Evolutionary conservation across 441 rosid species (phyloP), one percentile per base, ranked within the genome.

Genomic region (Jatropha podagrica): DNA sequence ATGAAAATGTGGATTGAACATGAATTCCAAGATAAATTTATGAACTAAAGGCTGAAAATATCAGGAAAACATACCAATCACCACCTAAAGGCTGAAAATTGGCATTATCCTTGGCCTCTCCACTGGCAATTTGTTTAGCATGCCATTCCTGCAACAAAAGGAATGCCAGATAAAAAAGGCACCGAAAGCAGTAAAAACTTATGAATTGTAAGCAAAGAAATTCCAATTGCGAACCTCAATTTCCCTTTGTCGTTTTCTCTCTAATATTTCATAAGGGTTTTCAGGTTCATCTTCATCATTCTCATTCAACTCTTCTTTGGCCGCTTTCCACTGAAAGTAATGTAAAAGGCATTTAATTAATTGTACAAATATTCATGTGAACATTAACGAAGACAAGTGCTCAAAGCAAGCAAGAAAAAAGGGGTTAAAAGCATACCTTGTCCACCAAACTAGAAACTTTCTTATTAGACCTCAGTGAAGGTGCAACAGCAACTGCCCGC

Each of bases 51-150:
- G 97, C 86, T 96, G 99, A 84, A 96, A 96, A 85, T 96, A 32
- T 32, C n/a, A 74, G 32, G 64, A 72, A 69, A 76, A 61, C 84
- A 27, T 83, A 96, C 98, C 99, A 96, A 82, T 96, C 97, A 62
- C 98, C 96, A 60, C 97, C 96, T 38, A 96, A 81, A 41, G 99
- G 97, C 86, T 96, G 99, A 84, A 96, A 96, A 85, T 96, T 94
- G 15, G 99, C 99, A 75, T 96, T 96, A 72, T 89, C 96, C 82
- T 83, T 89, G 65, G 97, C 97, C 83, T 92, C 99, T 77, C 97
- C 93, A 72, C 95, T 96, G 3, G 96, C 92, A 64, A 94, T 91
- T 81, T 96, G 98, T 77, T 89, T 84, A 17, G 90, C 90, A 75
- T 68, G 90, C 99, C 98, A 96, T 81, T 88, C 96, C 97, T 91